Percentiles rank a stretch among this genome's conserved stretches.
These are phyloP conservation scores for Bidens hawaiensis DNA, from an alignment of 140 eudicot species.

Conservation along the genomic window DNA sequence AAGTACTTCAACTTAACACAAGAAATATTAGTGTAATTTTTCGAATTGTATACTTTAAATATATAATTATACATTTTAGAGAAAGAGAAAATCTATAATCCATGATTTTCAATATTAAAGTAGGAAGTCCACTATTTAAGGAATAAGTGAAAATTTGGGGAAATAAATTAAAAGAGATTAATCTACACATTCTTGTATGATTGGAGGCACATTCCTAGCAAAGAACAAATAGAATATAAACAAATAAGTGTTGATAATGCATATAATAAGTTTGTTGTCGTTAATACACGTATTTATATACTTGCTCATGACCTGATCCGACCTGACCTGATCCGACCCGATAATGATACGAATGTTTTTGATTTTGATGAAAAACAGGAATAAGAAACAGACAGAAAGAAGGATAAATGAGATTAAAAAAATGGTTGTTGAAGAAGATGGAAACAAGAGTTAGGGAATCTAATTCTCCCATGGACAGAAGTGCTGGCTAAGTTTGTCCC, in stretches of 20 bases:
- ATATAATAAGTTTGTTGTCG: not conserved
- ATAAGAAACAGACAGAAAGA: not conserved
- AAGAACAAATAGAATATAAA: not conserved
- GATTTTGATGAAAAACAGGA: conserved; percentile 5
- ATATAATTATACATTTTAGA: not conserved
- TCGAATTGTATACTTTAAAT: too few relatives aligned
- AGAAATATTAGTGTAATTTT: too few relatives aligned
- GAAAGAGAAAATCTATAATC: not conserved
- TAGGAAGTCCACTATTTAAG: not conserved
- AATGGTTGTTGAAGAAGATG: conserved; percentile 14
- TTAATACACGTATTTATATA: not conserved
- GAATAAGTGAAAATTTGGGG: not conserved
- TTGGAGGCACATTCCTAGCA: conserved; percentile 8
- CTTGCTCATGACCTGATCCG: not conserved
- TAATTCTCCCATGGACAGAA: conserved; percentile 33
- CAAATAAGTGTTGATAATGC: not conserved
- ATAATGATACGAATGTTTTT: not conserved
- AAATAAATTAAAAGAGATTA: not conserved
- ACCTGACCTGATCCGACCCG: too few relatives aligned
- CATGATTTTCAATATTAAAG: not conserved
- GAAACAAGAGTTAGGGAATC: conserved; percentile 40
- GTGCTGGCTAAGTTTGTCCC: conserved; percentile 40
- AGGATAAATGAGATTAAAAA: not conserved
- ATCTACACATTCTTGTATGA: not conserved
- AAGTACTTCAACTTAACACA: too few relatives aligned